Evolutionary conservation across 163 green algal species (phyloP), one percentile per base, ranked within the genome.

Genomic region (Volvox carteri): DNA sequence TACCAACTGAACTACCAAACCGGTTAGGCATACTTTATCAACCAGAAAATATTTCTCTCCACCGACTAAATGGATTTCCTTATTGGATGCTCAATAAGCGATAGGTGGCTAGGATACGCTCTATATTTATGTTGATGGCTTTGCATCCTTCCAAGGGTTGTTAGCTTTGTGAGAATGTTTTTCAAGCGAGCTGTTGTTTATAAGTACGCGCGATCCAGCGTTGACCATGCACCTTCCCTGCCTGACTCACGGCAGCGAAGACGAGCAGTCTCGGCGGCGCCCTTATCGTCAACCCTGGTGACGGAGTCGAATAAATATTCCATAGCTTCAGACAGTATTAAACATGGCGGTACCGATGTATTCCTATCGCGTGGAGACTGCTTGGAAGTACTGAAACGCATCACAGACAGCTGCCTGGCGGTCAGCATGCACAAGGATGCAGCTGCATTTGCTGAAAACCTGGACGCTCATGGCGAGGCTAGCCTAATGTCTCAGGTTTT

Each of bases 401-500:
- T 86, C 14, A 67, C 30, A 7, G 78, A 86, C 78, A 75, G 56
- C 39, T 86, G 46, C 50, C 46, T 52, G 1, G 19, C 75, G 23
- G 41, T 5, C 56, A 28, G 37, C 56, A 19, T 5, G 33, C 25
- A 54, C 54, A 74, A 42, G 23, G 7, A 7, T 7, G 41, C 1
- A 42, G 39, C 25, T 39, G 30, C 23, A 28, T 54, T 25, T 1
- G 14, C 19, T 16, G 41, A 8, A 14, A 9, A 75, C 6, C 18
- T 35, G 14, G 33, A 76, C 14, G 33, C 33, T 0, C 44, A 52
- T 65, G 35, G 33, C 37, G 68, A 83, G 21, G 84, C 33, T 2
- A 23, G 12, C 37, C n/a, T 89, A 1, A 44, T 83, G 3, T 67
- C 76, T 2, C 58, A 85, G 16, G 19, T 91, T 0, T 46, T 91